Percentiles rank a stretch among this genome's conserved stretches.
phyloP scores from a whole-genome alignment of 441 rosid genomes.

The Gossypium schwendimanii region DNA sequence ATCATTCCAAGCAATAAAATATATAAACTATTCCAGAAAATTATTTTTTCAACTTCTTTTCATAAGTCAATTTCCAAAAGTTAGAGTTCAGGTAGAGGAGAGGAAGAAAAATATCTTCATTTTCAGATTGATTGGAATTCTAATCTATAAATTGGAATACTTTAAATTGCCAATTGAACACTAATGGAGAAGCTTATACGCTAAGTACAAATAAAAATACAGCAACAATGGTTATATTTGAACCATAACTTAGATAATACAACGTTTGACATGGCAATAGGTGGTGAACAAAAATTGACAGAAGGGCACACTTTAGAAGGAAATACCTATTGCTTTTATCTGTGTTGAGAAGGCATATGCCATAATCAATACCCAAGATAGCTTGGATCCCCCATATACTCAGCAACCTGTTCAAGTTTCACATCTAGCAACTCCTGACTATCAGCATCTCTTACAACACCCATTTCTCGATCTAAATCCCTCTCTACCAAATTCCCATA shows the following conservation, averaged over 20 bases:
- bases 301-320: background rate
- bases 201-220: background rate
- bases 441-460: constrained; percentile 58
- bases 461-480: constrained; percentile 55
- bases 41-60: background rate
- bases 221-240: background rate
- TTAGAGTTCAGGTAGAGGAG: background rate
- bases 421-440: constrained; percentile 52
- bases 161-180: background rate
- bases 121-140: background rate
- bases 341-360: background rate
- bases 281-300: background rate
- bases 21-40: background rate
- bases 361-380: constrained; percentile 47
- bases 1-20: background rate
- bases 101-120: background rate
- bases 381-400: constrained; percentile 67
- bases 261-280: background rate
- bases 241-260: background rate
- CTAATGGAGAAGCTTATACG: background rate
- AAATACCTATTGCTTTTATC: constrained; percentile 7
- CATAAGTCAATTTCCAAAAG: background rate
- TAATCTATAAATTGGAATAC: background rate
- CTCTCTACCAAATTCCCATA: constrained; percentile 55
- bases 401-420: constrained; percentile 75